A percentile compares a stretch with the other conserved stretches of the same genome.
Evolutionary conservation across 306 rosid genomes (phyloP).

Genomic region (Trichosanthes cucumerina): DNA sequence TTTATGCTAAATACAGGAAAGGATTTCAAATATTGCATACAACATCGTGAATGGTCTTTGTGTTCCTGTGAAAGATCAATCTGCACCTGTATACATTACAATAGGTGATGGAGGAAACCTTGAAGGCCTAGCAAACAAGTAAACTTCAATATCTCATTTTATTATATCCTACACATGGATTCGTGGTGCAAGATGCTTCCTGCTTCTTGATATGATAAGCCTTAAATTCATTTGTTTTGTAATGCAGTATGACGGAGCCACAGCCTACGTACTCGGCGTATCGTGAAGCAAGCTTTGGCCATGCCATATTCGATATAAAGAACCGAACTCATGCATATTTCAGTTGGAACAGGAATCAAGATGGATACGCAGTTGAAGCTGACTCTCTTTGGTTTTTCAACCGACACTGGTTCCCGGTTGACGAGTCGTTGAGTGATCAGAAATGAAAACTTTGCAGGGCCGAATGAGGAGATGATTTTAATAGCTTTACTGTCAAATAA

Average conservation of each 20-base stretch:
- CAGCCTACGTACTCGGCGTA: slow-evolving; percentile 71
- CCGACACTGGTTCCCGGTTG: slow-evolving; percentile 47
- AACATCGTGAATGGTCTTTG: slow-evolving; percentile 59
- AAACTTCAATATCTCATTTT: slow-evolving; percentile 19
- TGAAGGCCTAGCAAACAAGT: slow-evolving; percentile 85
- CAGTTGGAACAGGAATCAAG: slow-evolving; percentile 73
- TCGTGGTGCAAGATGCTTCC: not conserved
- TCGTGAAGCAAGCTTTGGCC: slow-evolving; percentile 84
- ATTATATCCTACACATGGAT: not conserved
- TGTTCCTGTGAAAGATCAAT: slow-evolving; percentile 49
- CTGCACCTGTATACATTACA: slow-evolving; percentile 83
- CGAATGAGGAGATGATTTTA: not conserved
- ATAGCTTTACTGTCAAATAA: not conserved
- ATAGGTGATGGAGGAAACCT: slow-evolving; percentile 89
- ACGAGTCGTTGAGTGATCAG: slow-evolving; percentile 35
- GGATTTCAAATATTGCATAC: slow-evolving; percentile 66
- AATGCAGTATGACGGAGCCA: slow-evolving; percentile 69
- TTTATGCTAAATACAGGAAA: slow-evolving; percentile 38
- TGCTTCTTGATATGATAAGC: not conserved
- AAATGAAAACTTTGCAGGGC: not conserved
- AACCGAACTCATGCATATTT: slow-evolving; percentile 76
- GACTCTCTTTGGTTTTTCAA: slow-evolving; percentile 66
- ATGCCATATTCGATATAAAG: slow-evolving; percentile 62
- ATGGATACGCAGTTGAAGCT: slow-evolving; percentile 59
- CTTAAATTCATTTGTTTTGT: not conserved